These are phyloP conservation scores for Lophiotrema nucula DNA, from an alignment of 495 filamentous ascomycete species.

Conservation along the genomic window DNA sequence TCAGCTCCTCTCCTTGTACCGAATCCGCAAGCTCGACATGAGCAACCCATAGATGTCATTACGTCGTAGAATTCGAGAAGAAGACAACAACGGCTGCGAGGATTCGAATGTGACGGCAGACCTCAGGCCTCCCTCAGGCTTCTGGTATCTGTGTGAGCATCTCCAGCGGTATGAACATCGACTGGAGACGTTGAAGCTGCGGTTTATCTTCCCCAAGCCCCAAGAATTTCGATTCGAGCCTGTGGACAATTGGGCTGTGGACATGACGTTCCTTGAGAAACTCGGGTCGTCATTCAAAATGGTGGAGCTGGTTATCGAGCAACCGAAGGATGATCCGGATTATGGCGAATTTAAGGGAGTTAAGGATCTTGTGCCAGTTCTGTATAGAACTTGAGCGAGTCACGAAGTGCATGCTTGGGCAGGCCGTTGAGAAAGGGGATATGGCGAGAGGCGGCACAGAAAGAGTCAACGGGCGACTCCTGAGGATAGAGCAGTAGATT, in stretches of 20 bases:
- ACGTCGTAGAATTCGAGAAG: not conserved
- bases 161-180: not conserved
- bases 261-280: not conserved
- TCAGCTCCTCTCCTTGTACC: not conserved
- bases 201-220: not conserved
- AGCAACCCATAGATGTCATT: not conserved
- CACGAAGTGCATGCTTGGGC: not conserved
- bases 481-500: not conserved
- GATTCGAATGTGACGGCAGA: not conserved
- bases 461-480: not conserved
- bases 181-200: not conserved
- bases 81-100: not conserved
- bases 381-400: not conserved
- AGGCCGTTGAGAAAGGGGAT: not conserved
- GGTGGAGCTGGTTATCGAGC: not conserved
- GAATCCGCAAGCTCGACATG: not conserved
- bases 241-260: not conserved
- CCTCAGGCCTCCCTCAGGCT: not conserved
- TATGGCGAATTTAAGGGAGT: not conserved
- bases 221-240: not conserved
- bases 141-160: not conserved
- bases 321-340: too few species aligned
- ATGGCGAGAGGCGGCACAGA: not conserved
- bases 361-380: not conserved
- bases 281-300: not conserved